Base-by-base conservation (phyloP, 768 basidiomycete species). In the Trametopsis cervina region DNA sequence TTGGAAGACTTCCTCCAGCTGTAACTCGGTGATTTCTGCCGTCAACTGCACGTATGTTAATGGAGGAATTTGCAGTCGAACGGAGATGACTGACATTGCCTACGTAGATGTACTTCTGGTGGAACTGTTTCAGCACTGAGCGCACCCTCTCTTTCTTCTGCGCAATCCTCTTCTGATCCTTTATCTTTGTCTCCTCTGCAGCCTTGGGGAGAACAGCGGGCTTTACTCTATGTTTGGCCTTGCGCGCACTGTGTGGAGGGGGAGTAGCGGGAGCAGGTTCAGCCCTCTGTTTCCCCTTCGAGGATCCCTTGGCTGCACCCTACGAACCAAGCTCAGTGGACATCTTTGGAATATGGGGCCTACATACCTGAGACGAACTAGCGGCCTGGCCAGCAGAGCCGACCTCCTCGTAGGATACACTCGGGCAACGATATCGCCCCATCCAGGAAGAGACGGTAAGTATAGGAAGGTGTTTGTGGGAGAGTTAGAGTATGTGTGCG, bases 71-170 rank as follows among this genome's bases (percentile, higher is more conserved):
- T 44, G 6, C 21, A 37, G 41, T 26, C 9, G 7, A 29, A 33
- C 29, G 29, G 4, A 4, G n/a, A 11, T 10, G 12, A 66, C 80
- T 52, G 55, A 85, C 84, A 58, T 85, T 85, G 35, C 84, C 83
- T 17, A 83, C 76, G 54, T 69, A 84, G 20, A 78, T 69, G 49
- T 66, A 68, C 21, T 37, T 42, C 21, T 42, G 20, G 20, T 39
- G 41, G 12, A 22, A 20, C 9, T 33, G 29, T 15, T 33, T 33
- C 29, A 33, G 29, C 29, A 9, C 9, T 9, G 7, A 9, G 9
- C 39, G 45, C 10, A 29, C 26, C 4, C 33, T 12, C 17, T 26
- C 15, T 20, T 18, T 5, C 46, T 58, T 59, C 38, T 40, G 47
- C 3, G 44, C 49, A 49, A 50, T 54, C 17, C 51, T 50, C 21